Evolutionary conservation across 2,329 filamentous ascomycete genomes (phyloP).

Genomic region (Neodidymelliopsis sp.): DNA sequence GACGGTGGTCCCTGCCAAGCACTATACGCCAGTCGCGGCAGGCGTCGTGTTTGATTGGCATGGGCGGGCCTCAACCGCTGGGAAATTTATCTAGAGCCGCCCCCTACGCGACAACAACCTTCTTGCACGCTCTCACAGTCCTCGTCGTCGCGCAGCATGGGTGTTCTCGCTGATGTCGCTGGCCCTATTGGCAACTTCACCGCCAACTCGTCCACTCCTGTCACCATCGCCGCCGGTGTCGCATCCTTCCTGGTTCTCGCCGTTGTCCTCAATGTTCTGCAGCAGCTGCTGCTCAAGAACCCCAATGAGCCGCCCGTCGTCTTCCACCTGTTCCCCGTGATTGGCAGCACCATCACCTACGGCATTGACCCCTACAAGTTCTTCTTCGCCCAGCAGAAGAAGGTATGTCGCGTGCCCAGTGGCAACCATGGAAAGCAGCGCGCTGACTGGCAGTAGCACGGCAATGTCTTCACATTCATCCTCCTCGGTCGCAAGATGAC

Average conservation of each 20-base stretch:
- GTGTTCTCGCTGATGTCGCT: conserved; percentile 58
- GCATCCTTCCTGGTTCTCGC: conserved; percentile 60
- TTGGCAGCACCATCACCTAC: conserved; percentile 92
- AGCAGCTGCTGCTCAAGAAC: conserved; percentile 82
- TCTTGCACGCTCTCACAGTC: conserved; percentile 21
- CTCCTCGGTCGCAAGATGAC: conserved; percentile 90
- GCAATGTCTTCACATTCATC: conserved; percentile 88
- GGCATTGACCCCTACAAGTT: conserved; percentile 93
- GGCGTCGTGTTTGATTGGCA: conserved; percentile 26
- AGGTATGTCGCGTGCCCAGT: conserved; percentile 61
- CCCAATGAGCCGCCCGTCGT: conserved; percentile 71
- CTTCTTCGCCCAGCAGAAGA: conserved; percentile 75
- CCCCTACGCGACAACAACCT: conserved; percentile 20
- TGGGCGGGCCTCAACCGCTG: conserved; percentile 23
- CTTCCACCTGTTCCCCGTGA: conserved; percentile 71
- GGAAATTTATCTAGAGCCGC: conserved; percentile 40
- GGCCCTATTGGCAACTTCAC: conserved; percentile 58
- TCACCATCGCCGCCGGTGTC: conserved; percentile 54
- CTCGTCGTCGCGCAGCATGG: conserved; percentile 54
- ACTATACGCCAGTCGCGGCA: conserved; percentile 28
- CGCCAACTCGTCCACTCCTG: conserved; percentile 50
- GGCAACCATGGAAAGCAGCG: conserved; percentile 6
- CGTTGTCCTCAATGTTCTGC: conserved; percentile 79
- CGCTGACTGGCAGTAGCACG: conserved; percentile 65
- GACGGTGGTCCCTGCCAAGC: conserved; percentile 31